Conservation (phyloP, 345 rosid species). For the Eucalyptus regnans region DNA sequence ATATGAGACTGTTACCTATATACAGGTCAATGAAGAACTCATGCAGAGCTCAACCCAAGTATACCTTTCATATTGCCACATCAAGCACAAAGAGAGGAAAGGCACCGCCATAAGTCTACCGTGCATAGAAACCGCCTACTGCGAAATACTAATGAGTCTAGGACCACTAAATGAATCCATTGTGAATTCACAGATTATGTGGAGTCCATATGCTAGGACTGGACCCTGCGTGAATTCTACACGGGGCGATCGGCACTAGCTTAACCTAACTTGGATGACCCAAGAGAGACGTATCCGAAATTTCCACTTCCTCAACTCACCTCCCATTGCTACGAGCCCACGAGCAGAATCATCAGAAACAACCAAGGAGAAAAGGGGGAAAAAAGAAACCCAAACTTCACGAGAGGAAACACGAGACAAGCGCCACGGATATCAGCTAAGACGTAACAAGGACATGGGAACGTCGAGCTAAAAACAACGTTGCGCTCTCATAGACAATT, state of each 20-base stretch:
- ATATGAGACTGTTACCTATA: neutral
- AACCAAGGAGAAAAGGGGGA: neutral
- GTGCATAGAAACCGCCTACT: neutral
- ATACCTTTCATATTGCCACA: neutral
- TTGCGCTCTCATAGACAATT: slow-evolving; percentile 8
- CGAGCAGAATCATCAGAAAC: neutral
- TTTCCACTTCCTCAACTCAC: neutral
- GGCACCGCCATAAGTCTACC: neutral
- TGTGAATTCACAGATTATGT: neutral
- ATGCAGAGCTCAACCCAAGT: neutral
- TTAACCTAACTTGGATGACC: neutral
- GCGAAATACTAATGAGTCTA: neutral
- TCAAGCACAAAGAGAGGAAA: neutral
- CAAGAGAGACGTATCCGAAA: neutral
- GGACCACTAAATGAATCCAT: neutral
- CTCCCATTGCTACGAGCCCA: neutral
- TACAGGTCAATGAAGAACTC: neutral
- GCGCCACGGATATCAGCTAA: neutral
- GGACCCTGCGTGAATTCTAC: neutral
- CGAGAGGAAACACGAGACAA: neutral
- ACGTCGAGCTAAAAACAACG: neutral
- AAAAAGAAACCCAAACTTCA: neutral
- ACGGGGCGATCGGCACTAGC: neutral
- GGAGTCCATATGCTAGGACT: neutral
- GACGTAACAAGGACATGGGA: neutral